Base-by-base conservation (phyloP, 169 alveolate genomes). In the Plasmodium gaboni region DNA sequence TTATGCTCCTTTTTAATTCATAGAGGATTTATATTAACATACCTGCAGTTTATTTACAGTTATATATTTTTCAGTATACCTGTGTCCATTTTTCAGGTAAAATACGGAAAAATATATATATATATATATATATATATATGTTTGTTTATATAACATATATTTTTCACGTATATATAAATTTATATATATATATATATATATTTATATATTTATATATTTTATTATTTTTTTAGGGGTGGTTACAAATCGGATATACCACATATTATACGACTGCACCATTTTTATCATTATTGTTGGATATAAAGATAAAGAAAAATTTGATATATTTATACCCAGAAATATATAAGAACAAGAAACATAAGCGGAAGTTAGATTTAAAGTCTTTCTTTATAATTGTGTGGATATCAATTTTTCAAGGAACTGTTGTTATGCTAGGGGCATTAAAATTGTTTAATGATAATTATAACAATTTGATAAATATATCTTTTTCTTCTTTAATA, bases 201-300 rank as follows among this genome's bases (percentile, higher is more conserved):
- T 12, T 8, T 60, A 60, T 50, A 0, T 28, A 22, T 12, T 8
- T 5, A 0, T 12, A 12, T 55, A 55, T 22, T 2, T 68, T 68
- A 9, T 50, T 28, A 1, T 22, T 38, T 68, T 57, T 69, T 8
- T 68, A 95, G 95, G 99, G 99, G 3, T 97, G 97, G 97, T 93
- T 99, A 42, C 98, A 97, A 93, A 97, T 99, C 53, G 99, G 99
- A 22, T 99, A 98, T 94, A 95, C 99, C 70, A 98, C 99, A 15
- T 95, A 97, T 80, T 99, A 97, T 92, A 99, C 99, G 55, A 96
- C 96, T 78, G 91, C 98, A 13, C 99, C 99, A 28, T 98, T 98
- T 10, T 97, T 98, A 76, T 95, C 99, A 17, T 91, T 99, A 48
- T 97, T 98, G 24, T 94, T 97, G 63, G 99, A 98, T 90, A 94